Percentiles rank a stretch among this genome's conserved stretches.
phyloP scores from a whole-genome alignment of 805 yeast species.

The Komagataella mondaviorum region DNA sequence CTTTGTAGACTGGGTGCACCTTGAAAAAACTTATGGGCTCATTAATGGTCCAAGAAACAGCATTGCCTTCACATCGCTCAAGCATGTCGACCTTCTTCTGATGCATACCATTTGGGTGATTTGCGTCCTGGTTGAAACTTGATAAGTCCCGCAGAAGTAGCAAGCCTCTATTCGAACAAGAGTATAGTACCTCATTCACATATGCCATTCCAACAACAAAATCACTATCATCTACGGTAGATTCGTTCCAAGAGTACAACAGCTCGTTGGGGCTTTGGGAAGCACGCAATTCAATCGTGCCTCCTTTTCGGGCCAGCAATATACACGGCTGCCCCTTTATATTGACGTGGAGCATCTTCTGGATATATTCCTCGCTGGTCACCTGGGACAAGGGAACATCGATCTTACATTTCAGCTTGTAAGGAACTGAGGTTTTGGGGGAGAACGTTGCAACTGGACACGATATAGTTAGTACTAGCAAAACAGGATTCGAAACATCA shows the following conservation, averaged over 20 bases:
- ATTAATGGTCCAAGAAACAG: slow-evolving; percentile 1
- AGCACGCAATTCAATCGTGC: slow-evolving; percentile 9
- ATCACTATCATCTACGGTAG: slow-evolving; percentile 8
- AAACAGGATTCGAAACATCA: background rate
- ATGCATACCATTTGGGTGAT: background rate
- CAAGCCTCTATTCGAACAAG: slow-evolving; percentile 13
- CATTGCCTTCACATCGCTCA: background rate
- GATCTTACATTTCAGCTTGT: background rate
- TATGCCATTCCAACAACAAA: slow-evolving; percentile 9
- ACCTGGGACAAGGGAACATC: background rate
- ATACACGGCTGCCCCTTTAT: background rate
- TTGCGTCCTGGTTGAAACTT: slow-evolving; percentile 4
- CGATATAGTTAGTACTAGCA: background rate
- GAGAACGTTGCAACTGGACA: background rate
- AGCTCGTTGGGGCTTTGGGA: slow-evolving; percentile 1
- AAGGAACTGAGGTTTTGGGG: background rate
- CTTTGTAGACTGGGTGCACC: slow-evolving; percentile 3
- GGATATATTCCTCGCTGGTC: background rate
- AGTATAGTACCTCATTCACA: slow-evolving; percentile 6
- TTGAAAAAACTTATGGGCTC: slow-evolving; percentile 6
- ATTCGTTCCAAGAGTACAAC: slow-evolving; percentile 6
- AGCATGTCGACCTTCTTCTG: background rate
- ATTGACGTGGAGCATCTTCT: background rate
- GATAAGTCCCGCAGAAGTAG: slow-evolving; percentile 9
- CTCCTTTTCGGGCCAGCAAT: slow-evolving; percentile 3